phyloP scores from a whole-genome alignment of 345 rosid species.

The Trapa bicornis region DNA sequence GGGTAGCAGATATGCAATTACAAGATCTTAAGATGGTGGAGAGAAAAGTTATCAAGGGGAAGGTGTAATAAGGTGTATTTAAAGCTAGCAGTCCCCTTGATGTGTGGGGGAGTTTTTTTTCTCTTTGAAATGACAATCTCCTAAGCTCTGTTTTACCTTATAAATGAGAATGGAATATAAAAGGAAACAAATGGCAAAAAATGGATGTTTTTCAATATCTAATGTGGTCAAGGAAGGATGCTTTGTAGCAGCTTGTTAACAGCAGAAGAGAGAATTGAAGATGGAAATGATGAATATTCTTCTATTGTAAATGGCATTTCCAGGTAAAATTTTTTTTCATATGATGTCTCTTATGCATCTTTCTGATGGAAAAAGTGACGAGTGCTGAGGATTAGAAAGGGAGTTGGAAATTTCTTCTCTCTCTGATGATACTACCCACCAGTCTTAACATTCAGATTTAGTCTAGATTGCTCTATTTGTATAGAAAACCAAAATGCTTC shows the following conservation, averaged over 20 bases:
- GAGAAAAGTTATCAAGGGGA: not conserved
- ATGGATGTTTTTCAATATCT: not conserved
- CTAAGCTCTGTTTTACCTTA: not conserved
- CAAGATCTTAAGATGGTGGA: not conserved
- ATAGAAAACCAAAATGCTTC: not conserved
- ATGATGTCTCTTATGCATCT: no score
- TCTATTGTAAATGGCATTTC: no score
- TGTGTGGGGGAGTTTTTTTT: not conserved
- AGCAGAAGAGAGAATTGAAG: no score
- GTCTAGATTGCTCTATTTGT: not conserved
- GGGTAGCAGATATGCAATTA: slow-evolving; percentile 8
- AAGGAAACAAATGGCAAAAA: not conserved
- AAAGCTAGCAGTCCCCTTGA: not conserved
- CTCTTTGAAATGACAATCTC: not conserved
- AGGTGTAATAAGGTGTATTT: not conserved
- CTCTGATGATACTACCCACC: no score
- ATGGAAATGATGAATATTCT: no score
- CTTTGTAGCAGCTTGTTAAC: no score
- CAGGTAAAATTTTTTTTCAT: no score
- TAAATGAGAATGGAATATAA: not conserved
- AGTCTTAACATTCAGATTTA: no score
- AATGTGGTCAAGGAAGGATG: no score
- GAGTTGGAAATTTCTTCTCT: no score
- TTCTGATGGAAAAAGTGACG: no score
- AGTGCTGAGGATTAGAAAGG: no score